Percentiles rank a stretch among this genome's conserved stretches.
Conservation (phyloP, 495 filamentous ascomycete genomes). For the Haplographium delicatum region DNA sequence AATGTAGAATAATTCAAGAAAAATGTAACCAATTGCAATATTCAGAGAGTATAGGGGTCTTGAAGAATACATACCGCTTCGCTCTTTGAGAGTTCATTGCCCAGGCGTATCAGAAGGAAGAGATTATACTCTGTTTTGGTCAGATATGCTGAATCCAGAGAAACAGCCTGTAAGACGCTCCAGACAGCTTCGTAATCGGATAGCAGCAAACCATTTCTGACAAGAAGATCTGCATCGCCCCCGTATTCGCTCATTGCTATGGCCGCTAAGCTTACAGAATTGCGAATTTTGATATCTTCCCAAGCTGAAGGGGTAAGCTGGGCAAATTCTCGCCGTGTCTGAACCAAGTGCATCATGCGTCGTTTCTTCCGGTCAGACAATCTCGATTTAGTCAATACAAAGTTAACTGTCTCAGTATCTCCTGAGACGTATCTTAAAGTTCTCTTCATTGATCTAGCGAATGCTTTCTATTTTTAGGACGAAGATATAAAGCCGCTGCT, state of each 20-base stretch:
- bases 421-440: conserved; percentile 1
- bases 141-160: conserved; percentile 14
- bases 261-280: conserved; percentile 1
- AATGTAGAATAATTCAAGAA: too few relatives aligned
- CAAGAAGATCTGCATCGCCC: background rate
- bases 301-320: conserved; percentile 4
- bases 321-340: conserved; percentile 5
- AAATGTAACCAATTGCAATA: too few relatives aligned
- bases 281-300: background rate
- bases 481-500: background rate
- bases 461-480: conserved; percentile 1
- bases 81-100: conserved; percentile 6
- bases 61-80: conserved; percentile 12
- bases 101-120: conserved; percentile 12
- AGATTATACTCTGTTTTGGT: conserved; percentile 17
- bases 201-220: background rate
- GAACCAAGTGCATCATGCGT: conserved; percentile 15
- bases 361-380: conserved; percentile 14
- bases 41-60: too few relatives aligned
- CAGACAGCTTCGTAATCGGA: conserved; percentile 17
- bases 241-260: background rate
- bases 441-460: conserved; percentile 6
- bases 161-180: conserved; percentile 15
- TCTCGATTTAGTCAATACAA: conserved; percentile 12
- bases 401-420: conserved; percentile 8